Evolutionary conservation across 768 basidiomycete genomes (phyloP), one percentile per base, ranked within the genome.

Genomic region (Agrocybe praecox): DNA sequence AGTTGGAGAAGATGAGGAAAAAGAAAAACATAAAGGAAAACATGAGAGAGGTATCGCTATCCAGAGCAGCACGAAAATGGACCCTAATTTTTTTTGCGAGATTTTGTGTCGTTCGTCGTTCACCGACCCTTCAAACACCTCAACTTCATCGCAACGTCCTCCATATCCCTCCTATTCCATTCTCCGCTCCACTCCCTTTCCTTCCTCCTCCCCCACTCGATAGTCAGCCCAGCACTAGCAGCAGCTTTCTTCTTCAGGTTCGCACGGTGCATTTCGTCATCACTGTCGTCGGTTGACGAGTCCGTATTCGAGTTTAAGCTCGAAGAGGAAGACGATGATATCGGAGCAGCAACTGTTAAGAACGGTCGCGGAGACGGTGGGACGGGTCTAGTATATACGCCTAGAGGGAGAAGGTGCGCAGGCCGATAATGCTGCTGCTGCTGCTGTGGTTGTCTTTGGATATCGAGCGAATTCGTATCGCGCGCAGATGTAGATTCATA

Each of bases 141-240:
- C 61, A 76, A 55, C 33, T 59, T 63, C 56, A 50, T 68, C 53
- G 68, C 57, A 21, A 76, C 72, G 42, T 72, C 69, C 15, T 68
- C 65, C 69, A 76, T 72, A 62, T 76, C 73, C 52, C 57, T 59
- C 19, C 71, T 44, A 56, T 76, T 76, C 74, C 74, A 76, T 54
- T 74, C 72, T 10, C 74, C 74, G 52, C 70, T 74, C 74, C 74
- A 76, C 48, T 74, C 74, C 46, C 63, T 64, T 59, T 73, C 72
- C 62, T 72, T 73, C 34, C 72, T 56, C 36, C 65, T 64, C 19
- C 70, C 66, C 52, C 52, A 69, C 15, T 65, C 66, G n/a, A 44
- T 36, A 17, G 46, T 46, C 33, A 59, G 32, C 14, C 55, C 49
- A 9, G 26, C 5, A 29, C 34, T 22, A 2, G 6, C 46, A 23